phyloP scores from a whole-genome alignment of 2,329 filamentous ascomycete genomes.

The Phyllosticta citrichinensis region DNA sequence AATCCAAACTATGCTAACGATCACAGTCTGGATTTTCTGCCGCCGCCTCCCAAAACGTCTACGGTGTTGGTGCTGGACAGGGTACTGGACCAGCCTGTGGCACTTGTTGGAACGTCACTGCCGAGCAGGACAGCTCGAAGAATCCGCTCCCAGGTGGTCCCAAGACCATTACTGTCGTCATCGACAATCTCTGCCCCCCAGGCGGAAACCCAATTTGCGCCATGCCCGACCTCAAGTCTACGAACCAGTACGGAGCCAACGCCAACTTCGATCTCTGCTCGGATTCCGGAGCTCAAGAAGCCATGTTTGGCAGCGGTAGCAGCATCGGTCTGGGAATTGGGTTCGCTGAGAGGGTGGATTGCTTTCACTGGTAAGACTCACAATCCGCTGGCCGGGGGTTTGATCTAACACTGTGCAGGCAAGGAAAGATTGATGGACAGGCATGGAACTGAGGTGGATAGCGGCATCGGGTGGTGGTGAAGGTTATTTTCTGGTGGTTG shows the following conservation, averaged over 20 bases:
- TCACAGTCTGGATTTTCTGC: constrained; percentile 16
- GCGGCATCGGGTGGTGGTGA: not conserved
- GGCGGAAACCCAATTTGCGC: constrained; percentile 29
- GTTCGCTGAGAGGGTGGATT: constrained; percentile 22
- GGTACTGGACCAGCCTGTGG: constrained; percentile 31
- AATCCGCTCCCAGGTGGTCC: constrained; percentile 20
- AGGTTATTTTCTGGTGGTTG: not conserved
- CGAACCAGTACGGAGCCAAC: constrained; percentile 31
- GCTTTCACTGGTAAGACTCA: constrained; percentile 12
- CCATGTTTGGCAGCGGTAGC: constrained; percentile 24
- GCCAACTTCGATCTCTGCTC: constrained; percentile 34
- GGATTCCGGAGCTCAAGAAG: constrained; percentile 26
- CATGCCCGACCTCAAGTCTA: constrained; percentile 21
- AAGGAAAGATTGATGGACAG: not conserved
- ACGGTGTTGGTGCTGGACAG: constrained; percentile 26
- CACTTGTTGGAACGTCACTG: constrained; percentile 30
- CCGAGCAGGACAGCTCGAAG: constrained; percentile 23
- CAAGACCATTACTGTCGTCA: constrained; percentile 28
- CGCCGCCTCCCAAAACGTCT: constrained; percentile 30
- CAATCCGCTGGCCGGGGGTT: no score
- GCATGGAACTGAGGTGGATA: not conserved
- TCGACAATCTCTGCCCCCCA: constrained; percentile 33
- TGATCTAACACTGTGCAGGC: not conserved
- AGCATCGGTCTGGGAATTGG: constrained; percentile 25
- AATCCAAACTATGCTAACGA: no score